Conservation (phyloP, 371 early-diverging fungal species). For the Mucor circinelloides region DNA sequence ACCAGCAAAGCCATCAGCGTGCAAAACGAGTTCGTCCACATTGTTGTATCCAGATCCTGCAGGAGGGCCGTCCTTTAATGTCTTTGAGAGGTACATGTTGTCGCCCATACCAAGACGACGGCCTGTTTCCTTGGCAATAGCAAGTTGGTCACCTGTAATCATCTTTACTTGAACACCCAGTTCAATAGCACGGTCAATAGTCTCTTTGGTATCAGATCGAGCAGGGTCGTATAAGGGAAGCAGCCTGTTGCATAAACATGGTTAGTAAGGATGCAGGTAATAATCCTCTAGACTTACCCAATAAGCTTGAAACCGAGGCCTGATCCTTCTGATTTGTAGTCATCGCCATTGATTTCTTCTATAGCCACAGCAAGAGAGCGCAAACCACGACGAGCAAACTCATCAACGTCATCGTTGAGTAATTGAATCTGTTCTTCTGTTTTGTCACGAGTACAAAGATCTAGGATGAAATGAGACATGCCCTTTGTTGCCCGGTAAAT, state of each 20-base stretch:
- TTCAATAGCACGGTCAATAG: slow-evolving; percentile 76
- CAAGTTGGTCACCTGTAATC: slow-evolving; percentile 91
- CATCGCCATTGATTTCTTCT: slow-evolving; percentile 50
- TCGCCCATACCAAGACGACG: slow-evolving; percentile 67
- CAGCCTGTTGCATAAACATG: slow-evolving; percentile 11
- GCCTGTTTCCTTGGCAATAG: slow-evolving; percentile 84
- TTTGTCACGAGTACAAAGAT: slow-evolving; percentile 65
- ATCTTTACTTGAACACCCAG: slow-evolving; percentile 89
- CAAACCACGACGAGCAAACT: slow-evolving; percentile 73
- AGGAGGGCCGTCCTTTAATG: slow-evolving; percentile 67
- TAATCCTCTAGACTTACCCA: too few species aligned
- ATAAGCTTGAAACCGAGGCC: slow-evolving; percentile 61
- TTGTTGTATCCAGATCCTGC: slow-evolving; percentile 65
- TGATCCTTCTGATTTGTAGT: slow-evolving; percentile 48
- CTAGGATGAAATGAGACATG: slow-evolving; percentile 66
- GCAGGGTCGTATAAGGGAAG: slow-evolving; percentile 86
- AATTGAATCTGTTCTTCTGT: slow-evolving; percentile 44
- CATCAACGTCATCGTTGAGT: slow-evolving; percentile 61
- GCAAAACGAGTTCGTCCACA: slow-evolving; percentile 74
- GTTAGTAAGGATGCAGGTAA: too few species aligned
- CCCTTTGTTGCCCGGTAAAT: slow-evolving; percentile 65
- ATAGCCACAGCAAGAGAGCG: slow-evolving; percentile 74
- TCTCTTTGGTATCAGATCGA: slow-evolving; percentile 71
- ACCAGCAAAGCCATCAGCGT: slow-evolving; percentile 82
- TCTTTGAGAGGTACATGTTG: slow-evolving; percentile 64